Evolutionary conservation across 2,329 filamentous ascomycete genomes (phyloP), one percentile per base, ranked within the genome.

Genomic region (Macroventuria anomochaeta): DNA sequence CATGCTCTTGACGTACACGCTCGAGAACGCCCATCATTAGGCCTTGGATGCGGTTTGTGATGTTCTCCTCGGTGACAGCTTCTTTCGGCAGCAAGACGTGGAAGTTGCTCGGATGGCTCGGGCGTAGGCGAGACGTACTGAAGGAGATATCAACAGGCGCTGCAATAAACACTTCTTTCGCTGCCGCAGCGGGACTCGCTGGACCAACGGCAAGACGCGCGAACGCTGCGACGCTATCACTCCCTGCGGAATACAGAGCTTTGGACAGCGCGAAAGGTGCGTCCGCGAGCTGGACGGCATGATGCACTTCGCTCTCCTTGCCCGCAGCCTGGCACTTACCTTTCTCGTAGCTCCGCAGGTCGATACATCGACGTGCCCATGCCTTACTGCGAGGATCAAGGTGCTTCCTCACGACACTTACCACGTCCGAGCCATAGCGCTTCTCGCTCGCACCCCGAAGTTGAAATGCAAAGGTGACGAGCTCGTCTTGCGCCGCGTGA

Each of bases 11-110:
- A 6, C 62, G 52, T 10, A 72, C 54, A 7, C 62, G 56, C 46
- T 69, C 64, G 2, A 73, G 57, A 3, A 72, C 68, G 3, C 57
- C 68, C 63, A 70, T 70, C 65, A 73, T 69, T 1, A 64, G 58
- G 12, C 68, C 70, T 15, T 70, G 70, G 2, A 70, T 59, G 11
- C 60, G 49, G 20, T 52, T 57, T 3, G 63, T 69, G 5, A 68
- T 52, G 20, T 62, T 68, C 0, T 64, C 61, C 18, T 39, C 38
- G 13, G 41, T 52, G 12, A 52, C 15, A 0, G 43, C 44, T 0
- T 42, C 17, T 2, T 55, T 37, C 1, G 69, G 67, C 15, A 72
- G 29, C 1, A 70, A 43, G 17, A 73, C 28, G 40, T 64, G 49
- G 21, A 71, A 65, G 1, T 55, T 52, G 1, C 68, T 57, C 1